phyloP scores from a whole-genome alignment of 495 filamentous ascomycete species.

The Daldinia bambusicola region DNA sequence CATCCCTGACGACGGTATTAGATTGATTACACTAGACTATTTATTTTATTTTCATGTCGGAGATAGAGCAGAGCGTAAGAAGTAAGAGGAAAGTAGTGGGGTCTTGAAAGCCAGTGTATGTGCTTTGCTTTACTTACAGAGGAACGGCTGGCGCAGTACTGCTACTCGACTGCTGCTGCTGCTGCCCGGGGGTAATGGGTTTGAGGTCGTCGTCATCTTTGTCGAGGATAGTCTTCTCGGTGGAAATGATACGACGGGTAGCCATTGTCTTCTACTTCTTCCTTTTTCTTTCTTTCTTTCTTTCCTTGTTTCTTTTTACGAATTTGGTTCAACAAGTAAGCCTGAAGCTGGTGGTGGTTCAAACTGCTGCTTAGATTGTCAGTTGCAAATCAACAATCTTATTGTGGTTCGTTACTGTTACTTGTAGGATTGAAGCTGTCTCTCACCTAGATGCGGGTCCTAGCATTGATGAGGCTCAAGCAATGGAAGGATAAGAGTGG shows the following conservation, averaged over 20 bases:
- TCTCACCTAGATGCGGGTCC: not conserved
- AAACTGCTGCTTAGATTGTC: not conserved
- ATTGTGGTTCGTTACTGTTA: constrained; percentile 8
- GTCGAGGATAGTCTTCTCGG: constrained; percentile 63
- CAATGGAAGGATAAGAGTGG: constrained; percentile 2
- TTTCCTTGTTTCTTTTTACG: not conserved
- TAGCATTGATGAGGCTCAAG: constrained; percentile 25
- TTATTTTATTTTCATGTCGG: not conserved
- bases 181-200: constrained; percentile 53
- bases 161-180: constrained; percentile 34
- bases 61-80: too few species aligned
- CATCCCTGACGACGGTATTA: constrained; percentile 65
- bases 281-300: not conserved
- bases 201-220: constrained; percentile 61
- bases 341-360: not conserved
- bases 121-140: constrained; percentile 70
- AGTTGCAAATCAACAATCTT: constrained; percentile 4
- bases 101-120: too few species aligned
- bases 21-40: constrained; percentile 9
- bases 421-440: constrained; percentile 11
- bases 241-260: constrained; percentile 64
- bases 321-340: not conserved
- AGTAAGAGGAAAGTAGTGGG: constrained; percentile 10
- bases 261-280: constrained; percentile 59
- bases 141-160: constrained; percentile 75